These are phyloP conservation scores for Emergomyces orientalis DNA, from an alignment of 2,329 filamentous ascomycete genomes.

Conservation along the genomic window DNA sequence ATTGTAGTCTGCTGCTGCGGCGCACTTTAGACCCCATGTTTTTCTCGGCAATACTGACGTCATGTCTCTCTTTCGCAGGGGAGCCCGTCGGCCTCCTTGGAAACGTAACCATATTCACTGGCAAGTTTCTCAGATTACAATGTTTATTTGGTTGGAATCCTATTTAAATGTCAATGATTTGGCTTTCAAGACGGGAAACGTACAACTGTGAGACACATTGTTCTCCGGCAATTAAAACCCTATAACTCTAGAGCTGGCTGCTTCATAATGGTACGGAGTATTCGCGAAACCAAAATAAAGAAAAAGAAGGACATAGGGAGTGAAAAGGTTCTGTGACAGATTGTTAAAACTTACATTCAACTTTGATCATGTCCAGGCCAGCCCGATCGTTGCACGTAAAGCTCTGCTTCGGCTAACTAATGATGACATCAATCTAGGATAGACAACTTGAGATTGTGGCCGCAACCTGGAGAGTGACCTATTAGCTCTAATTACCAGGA, in stretches of 20 bases:
- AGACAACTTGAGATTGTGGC: not conserved
- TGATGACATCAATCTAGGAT: too few relatives aligned
- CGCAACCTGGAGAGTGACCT: too few relatives aligned
- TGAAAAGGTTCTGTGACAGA: not conserved
- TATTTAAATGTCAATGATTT: not conserved
- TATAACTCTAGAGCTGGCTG: not conserved
- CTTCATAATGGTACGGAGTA: too few relatives aligned
- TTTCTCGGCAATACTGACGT: not conserved
- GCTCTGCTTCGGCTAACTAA: too few relatives aligned
- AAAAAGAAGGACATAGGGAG: not conserved
- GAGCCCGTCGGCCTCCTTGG: not conserved
- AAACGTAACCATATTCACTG: not conserved
- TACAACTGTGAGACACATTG: not conserved
- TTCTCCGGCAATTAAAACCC: not conserved
- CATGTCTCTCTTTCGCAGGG: not conserved
- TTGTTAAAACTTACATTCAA: not conserved
- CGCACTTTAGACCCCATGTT: not conserved
- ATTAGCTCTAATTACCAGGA: too few relatives aligned
- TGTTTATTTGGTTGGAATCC: not conserved
- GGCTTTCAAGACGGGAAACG: not conserved
- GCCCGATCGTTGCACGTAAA: too few relatives aligned
- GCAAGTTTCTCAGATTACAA: not conserved
- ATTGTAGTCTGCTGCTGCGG: not conserved
- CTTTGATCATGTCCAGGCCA: not conserved
- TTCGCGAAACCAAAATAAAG: not conserved